Conservation (phyloP, 768 basidiomycete species). For the Sutorius australiensis region DNA sequence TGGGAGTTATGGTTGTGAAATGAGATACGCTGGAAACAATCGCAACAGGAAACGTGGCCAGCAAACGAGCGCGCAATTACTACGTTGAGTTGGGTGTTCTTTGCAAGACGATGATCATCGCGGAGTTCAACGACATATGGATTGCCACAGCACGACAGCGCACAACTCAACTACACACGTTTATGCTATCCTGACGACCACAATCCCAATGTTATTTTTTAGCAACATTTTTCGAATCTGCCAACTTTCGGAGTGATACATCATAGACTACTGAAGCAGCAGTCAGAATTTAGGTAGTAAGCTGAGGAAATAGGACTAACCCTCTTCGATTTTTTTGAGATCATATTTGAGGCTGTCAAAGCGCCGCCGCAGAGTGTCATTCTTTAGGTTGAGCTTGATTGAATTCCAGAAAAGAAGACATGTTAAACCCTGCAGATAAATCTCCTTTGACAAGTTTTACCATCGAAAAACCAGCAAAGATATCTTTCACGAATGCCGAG, state of each 20-base stretch:
- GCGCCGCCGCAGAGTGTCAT: conserved; percentile 67
- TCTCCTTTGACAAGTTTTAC: conserved; percentile 31
- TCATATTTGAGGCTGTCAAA: conserved; percentile 85
- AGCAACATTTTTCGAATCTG: conserved; percentile 21
- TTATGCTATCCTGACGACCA: neutral
- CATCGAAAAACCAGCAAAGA: conserved; percentile 85
- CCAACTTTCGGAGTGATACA: conserved; percentile 70
- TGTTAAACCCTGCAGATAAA: conserved; percentile 3
- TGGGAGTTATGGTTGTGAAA: neutral
- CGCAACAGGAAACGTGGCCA: conserved; percentile 7
- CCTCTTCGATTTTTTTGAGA: conserved; percentile 87
- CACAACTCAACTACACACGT: neutral
- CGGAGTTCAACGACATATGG: conserved; percentile 18
- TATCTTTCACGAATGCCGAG: conserved; percentile 73
- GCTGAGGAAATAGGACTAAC: conserved; percentile 33
- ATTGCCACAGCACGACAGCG: neutral
- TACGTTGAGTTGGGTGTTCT: conserved; percentile 9
- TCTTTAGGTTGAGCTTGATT: conserved; percentile 73
- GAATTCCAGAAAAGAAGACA: conserved; percentile 1
- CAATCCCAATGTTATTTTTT: neutral
- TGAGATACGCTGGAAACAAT: conserved; percentile 1
- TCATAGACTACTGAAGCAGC: conserved; percentile 70
- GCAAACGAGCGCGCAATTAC: neutral
- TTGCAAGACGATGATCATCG: conserved; percentile 7
- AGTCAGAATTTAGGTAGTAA: neutral